Base-by-base conservation (phyloP, 140 eudicot species). In the Erigeron philadelphicus region DNA sequence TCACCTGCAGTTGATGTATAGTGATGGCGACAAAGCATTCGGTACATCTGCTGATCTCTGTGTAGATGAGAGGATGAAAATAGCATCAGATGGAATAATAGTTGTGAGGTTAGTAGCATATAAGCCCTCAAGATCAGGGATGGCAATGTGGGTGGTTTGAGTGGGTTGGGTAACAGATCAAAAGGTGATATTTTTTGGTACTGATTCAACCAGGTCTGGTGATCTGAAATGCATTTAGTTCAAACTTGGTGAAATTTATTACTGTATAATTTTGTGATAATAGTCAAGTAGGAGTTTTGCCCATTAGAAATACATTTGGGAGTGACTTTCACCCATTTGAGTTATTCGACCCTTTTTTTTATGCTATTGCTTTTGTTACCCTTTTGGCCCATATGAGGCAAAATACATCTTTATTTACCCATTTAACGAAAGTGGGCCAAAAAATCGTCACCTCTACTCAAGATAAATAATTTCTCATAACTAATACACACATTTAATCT, bases 21-120 rank as follows among this genome's bases (percentile, higher is more conserved):
- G 94, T 72, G 99, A 94, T 67, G 99, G 99, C 57, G 99, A 94
- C 82, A 94, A 94, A 82, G 99, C 99, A 50, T 94, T 89, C 47
- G 99, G 99, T 49, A 89, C 99, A 52, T 82, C 95, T 63, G 66
- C 88, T 66, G 99, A 94, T 47, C 99, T 94, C 25, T 87, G 99
- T 67, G 72, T 94, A 31, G 96, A 89, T 9, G 99, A 94, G 81
- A 89, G 99, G 53, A 79, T 79, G 79, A 84, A 85, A 84, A 89
- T 94, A 75, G 97, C 99, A 13, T 70, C 96, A 66, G 97, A 94
- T 82, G 99, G 99, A 61, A 84, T 94, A 47, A 73, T 94, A 73
- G 95, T 94, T 53, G 84, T 89, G 72, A 89, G 99, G 99, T 94
- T 72, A 61, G 11, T 57, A 31, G 11, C 60, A 31, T 74, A 31